Conservation (phyloP, 768 basidiomycete species). For the Lactarius trivialis region DNA sequence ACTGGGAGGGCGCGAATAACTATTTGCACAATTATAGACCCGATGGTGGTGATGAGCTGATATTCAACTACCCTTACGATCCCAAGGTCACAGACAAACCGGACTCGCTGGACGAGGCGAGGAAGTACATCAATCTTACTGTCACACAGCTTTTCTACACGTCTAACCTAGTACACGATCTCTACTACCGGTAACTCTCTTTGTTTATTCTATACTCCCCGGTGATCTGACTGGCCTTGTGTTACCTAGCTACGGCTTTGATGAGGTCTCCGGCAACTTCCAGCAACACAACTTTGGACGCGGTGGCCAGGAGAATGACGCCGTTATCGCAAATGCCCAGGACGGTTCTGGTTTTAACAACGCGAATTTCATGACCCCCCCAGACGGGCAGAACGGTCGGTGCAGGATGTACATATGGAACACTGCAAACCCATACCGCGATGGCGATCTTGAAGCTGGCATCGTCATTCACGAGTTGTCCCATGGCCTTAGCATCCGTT, state of each 20-base stretch:
- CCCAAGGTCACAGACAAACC: constrained; percentile 49
- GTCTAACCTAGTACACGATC: constrained; percentile 71
- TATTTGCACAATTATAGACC: constrained; percentile 79
- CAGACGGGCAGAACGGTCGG: constrained; percentile 78
- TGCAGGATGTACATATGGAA: constrained; percentile 99
- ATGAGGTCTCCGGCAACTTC: constrained; percentile 91
- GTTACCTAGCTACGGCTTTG: constrained; percentile 72
- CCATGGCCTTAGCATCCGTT: constrained; percentile 88
- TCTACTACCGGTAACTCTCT: constrained; percentile 56
- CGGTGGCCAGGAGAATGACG: constrained; percentile 82
- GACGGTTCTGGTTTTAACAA: constrained; percentile 93
- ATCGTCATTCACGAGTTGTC: constrained; percentile 90
- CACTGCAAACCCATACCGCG: constrained; percentile 81
- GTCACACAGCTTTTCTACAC: constrained; percentile 89
- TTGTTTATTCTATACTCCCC: background rate
- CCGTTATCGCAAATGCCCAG: constrained; percentile 91
- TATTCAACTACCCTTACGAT: constrained; percentile 70
- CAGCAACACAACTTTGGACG: constrained; percentile 95
- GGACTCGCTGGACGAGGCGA: constrained; percentile 64
- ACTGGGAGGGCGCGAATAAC: constrained; percentile 67
- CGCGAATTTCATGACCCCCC: constrained; percentile 86
- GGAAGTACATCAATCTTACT: constrained; percentile 80
- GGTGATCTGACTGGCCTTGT: constrained; percentile 10
- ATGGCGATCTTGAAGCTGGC: constrained; percentile 93
- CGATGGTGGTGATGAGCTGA: constrained; percentile 45